Conservation (phyloP, 352 stramenopile species). For the Phytophthora uliginosa region DNA sequence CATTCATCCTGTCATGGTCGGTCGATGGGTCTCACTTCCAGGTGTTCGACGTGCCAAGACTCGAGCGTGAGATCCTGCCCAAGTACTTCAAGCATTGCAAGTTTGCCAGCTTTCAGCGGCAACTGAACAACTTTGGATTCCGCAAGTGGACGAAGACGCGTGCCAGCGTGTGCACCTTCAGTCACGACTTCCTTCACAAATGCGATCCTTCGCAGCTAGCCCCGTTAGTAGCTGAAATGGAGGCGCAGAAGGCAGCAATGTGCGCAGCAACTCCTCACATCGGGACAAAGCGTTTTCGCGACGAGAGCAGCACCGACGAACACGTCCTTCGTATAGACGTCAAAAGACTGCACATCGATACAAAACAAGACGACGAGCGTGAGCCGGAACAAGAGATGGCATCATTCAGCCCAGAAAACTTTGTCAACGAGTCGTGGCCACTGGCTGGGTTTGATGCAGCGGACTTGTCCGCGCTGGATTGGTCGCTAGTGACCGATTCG, state of each 20-base stretch:
- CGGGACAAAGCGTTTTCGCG: conserved; percentile 19
- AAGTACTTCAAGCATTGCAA: conserved; percentile 95
- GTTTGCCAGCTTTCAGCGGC: conserved; percentile 92
- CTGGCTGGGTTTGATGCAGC: conserved; percentile 24
- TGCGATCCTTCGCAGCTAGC: conserved; percentile 42
- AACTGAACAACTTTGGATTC: conserved; percentile 95
- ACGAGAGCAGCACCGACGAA: conserved; percentile 13
- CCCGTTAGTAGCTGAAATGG: conserved; percentile 27
- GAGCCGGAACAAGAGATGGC: conserved; percentile 37
- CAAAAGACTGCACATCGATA: conserved; percentile 19
- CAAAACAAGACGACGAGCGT: conserved; percentile 22
- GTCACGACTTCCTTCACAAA: conserved; percentile 68
- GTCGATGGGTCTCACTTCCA: conserved; percentile 74
- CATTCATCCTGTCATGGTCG: conserved; percentile 69
- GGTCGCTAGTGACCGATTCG: conserved; percentile 34
- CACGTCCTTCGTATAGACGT: conserved; percentile 11
- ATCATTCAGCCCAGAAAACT: conserved; percentile 24
- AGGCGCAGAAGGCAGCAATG: conserved; percentile 28
- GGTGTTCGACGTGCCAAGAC: conserved; percentile 67
- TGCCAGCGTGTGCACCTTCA: conserved; percentile 73
- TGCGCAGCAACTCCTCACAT: conserved; percentile 26
- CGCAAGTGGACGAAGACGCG: conserved; percentile 83
- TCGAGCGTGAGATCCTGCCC: conserved; percentile 89
- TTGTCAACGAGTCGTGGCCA: conserved; percentile 16
- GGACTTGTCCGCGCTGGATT: conserved; percentile 34